phyloP scores from a whole-genome alignment of 1,139 yeast genomes.

The Tardiomyces blankii region DNA sequence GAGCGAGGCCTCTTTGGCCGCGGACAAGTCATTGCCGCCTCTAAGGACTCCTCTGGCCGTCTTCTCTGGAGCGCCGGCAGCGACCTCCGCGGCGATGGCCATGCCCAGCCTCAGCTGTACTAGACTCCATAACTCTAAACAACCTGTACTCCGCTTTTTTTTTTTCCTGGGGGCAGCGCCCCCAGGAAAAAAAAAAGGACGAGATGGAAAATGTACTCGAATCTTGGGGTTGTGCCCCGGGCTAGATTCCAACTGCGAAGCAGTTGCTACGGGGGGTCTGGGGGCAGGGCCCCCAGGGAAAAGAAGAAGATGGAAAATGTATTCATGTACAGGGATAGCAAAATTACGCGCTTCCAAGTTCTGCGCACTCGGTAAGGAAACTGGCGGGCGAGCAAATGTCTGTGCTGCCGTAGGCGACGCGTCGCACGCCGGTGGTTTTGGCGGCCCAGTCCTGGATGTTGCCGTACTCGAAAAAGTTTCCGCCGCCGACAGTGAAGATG shows the following conservation, averaged over 20 bases:
- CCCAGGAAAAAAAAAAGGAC: too few relatives aligned
- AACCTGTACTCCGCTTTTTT: too few relatives aligned
- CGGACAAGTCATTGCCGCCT: constrained; percentile 56
- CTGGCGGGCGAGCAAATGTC: constrained; percentile 65
- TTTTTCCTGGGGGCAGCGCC: too few relatives aligned
- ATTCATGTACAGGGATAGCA: background rate
- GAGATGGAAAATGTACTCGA: too few relatives aligned
- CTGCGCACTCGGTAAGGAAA: constrained; percentile 63
- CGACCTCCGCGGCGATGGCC: constrained; percentile 75
- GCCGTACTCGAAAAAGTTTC: constrained; percentile 87
- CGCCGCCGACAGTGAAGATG: constrained; percentile 94
- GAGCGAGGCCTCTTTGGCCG: constrained; percentile 47
- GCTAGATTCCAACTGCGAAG: too few relatives aligned
- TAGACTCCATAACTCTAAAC: background rate
- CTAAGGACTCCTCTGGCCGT: constrained; percentile 27
- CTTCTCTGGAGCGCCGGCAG: constrained; percentile 60
- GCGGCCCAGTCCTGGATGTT: constrained; percentile 85
- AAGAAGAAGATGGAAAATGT: too few relatives aligned
- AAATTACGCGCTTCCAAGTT: constrained; percentile 31
- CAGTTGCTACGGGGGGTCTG: too few relatives aligned
- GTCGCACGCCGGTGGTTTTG: constrained; percentile 27
- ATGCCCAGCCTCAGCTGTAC: constrained; percentile 45
- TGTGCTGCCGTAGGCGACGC: constrained; percentile 80
- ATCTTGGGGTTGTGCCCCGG: too few relatives aligned
- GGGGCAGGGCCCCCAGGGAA: too few relatives aligned